Evolutionary conservation across 805 yeast species (phyloP).

Genomic region (Saturnispora saitoi): DNA sequence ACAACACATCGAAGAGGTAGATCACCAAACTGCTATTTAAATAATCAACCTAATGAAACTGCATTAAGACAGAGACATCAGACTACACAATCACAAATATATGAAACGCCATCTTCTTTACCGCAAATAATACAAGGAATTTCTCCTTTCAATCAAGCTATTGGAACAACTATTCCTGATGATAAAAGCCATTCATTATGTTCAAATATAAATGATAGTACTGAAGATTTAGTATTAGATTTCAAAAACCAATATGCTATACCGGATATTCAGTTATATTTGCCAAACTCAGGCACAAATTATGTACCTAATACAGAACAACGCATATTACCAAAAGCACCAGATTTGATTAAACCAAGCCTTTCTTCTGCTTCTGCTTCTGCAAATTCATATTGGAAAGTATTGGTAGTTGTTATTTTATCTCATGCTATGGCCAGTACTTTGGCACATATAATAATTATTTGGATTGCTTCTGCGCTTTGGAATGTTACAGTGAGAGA

Average conservation of each 20-base stretch:
- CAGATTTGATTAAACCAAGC: background rate
- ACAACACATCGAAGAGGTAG: background rate
- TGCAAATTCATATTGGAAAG: constrained; percentile 20
- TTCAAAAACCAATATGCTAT: background rate
- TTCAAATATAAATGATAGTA: background rate
- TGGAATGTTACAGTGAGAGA: constrained; percentile 15
- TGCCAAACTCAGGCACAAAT: background rate
- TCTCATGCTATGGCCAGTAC: constrained; percentile 20
- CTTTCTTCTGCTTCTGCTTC: too few species aligned
- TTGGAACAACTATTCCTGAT: background rate
- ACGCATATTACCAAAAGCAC: background rate
- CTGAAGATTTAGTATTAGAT: background rate
- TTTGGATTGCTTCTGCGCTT: constrained; percentile 17
- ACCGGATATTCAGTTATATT: background rate
- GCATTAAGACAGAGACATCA: constrained; percentile 1
- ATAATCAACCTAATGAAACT: background rate
- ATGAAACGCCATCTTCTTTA: background rate
- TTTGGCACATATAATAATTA: constrained; percentile 18
- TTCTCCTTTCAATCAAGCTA: background rate
- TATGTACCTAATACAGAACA: background rate
- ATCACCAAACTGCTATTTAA: background rate
- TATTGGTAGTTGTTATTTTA: constrained; percentile 20
- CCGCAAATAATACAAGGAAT: background rate
- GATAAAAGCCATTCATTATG: background rate
- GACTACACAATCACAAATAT: background rate